Conservation (phyloP, 169 alveolate genomes). For the Plasmodium chabaudi region DNA sequence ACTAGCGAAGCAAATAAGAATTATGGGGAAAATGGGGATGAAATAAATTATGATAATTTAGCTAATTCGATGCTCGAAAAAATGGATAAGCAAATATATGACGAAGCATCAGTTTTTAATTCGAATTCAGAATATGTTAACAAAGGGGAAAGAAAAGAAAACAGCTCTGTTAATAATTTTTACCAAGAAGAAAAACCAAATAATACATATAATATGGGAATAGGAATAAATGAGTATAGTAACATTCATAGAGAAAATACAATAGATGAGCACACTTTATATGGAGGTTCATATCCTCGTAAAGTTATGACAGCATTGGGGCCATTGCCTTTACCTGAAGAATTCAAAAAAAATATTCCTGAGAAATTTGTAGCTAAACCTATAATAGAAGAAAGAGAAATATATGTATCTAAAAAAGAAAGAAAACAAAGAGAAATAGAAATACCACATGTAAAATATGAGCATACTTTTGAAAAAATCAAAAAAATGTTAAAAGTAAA, state of each 20-base stretch:
- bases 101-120: slow-evolving; percentile 13
- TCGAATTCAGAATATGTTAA: neutral
- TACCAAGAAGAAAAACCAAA: neutral
- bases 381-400: slow-evolving; percentile 88
- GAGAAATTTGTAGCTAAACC: slow-evolving; percentile 91
- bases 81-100: slow-evolving; percentile 68
- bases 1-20: slow-evolving; percentile 4
- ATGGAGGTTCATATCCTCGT: slow-evolving; percentile 80
- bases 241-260: neutral
- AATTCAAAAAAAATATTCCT: slow-evolving; percentile 86
- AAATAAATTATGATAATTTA: slow-evolving; percentile 33
- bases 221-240: slow-evolving; percentile 2
- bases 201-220: neutral
- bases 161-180: neutral
- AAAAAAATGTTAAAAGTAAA: slow-evolving; percentile 82
- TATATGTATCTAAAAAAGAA: slow-evolving; percentile 88
- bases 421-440: slow-evolving; percentile 88
- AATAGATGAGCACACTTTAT: slow-evolving; percentile 48
- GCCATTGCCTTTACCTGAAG: slow-evolving; percentile 89
- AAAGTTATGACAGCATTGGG: slow-evolving; percentile 91
- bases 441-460: slow-evolving; percentile 89
- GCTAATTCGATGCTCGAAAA: slow-evolving; percentile 52
- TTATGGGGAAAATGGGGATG: slow-evolving; percentile 18
- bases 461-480: slow-evolving; percentile 87
- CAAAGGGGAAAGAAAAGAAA: slow-evolving; percentile 9